Conservation (phyloP, 768 basidiomycete genomes). For the Pleurotus eryngii region DNA sequence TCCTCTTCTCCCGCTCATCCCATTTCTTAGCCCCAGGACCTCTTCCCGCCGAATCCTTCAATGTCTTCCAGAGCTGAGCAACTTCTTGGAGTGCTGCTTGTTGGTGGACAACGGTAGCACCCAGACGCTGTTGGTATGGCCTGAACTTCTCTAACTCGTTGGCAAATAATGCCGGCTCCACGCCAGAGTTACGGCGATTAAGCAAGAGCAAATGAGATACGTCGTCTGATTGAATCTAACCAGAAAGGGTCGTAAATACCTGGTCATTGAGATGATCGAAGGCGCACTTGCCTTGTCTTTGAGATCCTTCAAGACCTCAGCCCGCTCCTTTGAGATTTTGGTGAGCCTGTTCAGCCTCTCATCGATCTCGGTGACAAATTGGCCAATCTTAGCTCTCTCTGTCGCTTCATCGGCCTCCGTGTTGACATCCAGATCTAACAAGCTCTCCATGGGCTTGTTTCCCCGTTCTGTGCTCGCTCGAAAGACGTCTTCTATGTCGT, state of each 20-base stretch:
- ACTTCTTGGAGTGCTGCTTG: slow-evolving; percentile 73
- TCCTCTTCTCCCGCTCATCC: slow-evolving; percentile 78
- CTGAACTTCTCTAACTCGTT: slow-evolving; percentile 94
- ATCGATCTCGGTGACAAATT: slow-evolving; percentile 71
- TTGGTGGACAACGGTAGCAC: slow-evolving; percentile 76
- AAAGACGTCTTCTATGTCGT: slow-evolving; percentile 62
- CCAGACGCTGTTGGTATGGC: slow-evolving; percentile 82
- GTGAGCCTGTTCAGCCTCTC: slow-evolving; percentile 73
- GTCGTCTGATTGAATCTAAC: slow-evolving; percentile 90
- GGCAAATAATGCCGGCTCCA: slow-evolving; percentile 87
- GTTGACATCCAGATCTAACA: slow-evolving; percentile 68
- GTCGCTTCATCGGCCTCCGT: slow-evolving; percentile 59
- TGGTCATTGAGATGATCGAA: not conserved
- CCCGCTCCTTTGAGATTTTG: slow-evolving; percentile 82
- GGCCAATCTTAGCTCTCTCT: slow-evolving; percentile 65
- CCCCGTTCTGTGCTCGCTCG: slow-evolving; percentile 43
- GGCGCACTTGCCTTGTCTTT: slow-evolving; percentile 78
- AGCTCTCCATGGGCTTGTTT: slow-evolving; percentile 31
- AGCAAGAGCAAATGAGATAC: slow-evolving; percentile 92
- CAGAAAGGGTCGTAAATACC: not conserved
- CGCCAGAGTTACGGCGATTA: slow-evolving; percentile 79
- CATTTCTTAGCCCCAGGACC: slow-evolving; percentile 73
- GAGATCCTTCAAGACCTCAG: slow-evolving; percentile 85
- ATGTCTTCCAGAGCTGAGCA: slow-evolving; percentile 63
- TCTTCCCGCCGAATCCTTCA: slow-evolving; percentile 74